A percentile compares a stretch with the other conserved stretches of the same genome.
Evolutionary conservation across 2,329 filamentous ascomycete genomes (phyloP).

Genomic region (Rugonectria rugulosa): DNA sequence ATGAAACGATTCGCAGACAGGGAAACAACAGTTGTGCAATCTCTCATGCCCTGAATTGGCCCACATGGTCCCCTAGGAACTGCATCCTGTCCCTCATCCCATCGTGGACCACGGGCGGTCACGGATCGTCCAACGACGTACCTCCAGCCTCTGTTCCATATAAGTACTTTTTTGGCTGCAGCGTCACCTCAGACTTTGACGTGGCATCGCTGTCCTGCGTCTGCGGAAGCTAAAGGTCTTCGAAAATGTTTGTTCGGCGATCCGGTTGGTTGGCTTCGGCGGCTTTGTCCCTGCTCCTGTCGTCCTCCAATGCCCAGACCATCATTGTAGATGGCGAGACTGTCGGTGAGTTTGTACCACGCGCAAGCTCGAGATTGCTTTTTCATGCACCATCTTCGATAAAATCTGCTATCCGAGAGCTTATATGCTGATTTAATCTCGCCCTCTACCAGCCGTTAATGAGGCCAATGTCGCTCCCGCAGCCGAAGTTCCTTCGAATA

Average conservation of each 20-base stretch:
- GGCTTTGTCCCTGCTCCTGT: slow-evolving; percentile 13
- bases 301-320: slow-evolving; percentile 30
- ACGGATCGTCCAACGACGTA: neutral
- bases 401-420: neutral
- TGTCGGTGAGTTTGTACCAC: slow-evolving; percentile 24
- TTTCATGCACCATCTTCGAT: neutral
- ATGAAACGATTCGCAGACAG: neutral
- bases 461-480: slow-evolving; percentile 34
- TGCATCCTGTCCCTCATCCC: neutral
- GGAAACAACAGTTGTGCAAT: neutral
- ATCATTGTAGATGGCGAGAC: slow-evolving; percentile 29
- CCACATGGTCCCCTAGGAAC: slow-evolving; percentile 4
- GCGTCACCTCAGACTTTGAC: neutral
- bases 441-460: slow-evolving; percentile 23
- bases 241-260: slow-evolving; percentile 11
- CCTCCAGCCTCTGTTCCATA: no score
- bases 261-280: slow-evolving; percentile 15
- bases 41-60: neutral
- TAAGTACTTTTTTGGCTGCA: slow-evolving; percentile 8
- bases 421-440: slow-evolving; percentile 1
- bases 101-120: neutral
- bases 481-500: slow-evolving; percentile 13
- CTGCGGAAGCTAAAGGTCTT: neutral
- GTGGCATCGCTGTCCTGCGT: slow-evolving; percentile 3
- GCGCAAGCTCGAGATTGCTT: neutral